These are phyloP conservation scores for Plasmodium gallinaceum DNA, from an alignment of 169 alveolate genomes.

Conservation along the genomic window DNA sequence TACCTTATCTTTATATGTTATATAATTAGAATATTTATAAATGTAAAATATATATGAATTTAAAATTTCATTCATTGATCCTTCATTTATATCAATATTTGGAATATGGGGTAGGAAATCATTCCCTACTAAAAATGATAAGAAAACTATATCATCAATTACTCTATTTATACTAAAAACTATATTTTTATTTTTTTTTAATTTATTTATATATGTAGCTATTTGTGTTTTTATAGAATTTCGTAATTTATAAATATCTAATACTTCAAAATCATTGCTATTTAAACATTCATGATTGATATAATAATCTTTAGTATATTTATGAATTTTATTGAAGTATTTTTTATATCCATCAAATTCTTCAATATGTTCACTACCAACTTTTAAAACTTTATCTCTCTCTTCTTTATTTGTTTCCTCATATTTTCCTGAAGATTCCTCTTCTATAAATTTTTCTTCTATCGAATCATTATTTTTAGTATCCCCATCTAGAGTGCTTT, in stretches of 20 bases:
- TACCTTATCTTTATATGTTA: conserved; percentile 75
- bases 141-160: conserved; percentile 95
- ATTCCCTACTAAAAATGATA: conserved; percentile 96
- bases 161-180: conserved; percentile 85
- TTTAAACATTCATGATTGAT: conserved; percentile 25
- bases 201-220: conserved; percentile 75
- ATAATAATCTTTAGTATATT: conserved; percentile 57
- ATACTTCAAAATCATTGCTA: conserved; percentile 63
- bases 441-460: not conserved
- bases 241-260: conserved; percentile 65
- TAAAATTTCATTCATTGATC: conserved; percentile 88
- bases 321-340: conserved; percentile 9
- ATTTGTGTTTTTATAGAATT: conserved; percentile 67
- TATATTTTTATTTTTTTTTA: conserved; percentile 62
- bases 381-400: not conserved
- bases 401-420: conserved; percentile 2
- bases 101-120: conserved; percentile 96
- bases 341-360: conserved; percentile 79
- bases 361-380: conserved; percentile 48
- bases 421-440: not conserved
- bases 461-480: not conserved
- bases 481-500: not conserved
- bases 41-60: conserved; percentile 78
- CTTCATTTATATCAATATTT: conserved; percentile 91
- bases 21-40: conserved; percentile 75